Evolutionary conservation across 164 flowering plant species (phyloP).

Genomic region (Tetrastigma voinierianum): DNA sequence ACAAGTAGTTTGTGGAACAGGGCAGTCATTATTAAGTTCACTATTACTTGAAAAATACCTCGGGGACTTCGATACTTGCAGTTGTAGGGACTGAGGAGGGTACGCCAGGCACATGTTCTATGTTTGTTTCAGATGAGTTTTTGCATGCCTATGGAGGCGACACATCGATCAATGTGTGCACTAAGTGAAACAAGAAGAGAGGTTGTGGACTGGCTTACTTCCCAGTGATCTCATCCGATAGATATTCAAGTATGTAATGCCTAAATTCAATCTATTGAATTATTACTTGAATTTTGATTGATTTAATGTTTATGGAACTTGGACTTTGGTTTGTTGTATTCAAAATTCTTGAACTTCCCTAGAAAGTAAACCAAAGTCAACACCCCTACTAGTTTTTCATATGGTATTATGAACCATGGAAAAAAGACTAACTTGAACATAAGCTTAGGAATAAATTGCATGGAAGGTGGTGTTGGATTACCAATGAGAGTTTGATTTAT

Average conservation of each 20-base stretch:
- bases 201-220: conserved; percentile 30
- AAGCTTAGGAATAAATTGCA: conserved; percentile 4
- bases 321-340: no score
- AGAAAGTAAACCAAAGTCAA: no score
- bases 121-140: conserved; percentile 23
- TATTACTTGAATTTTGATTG: not conserved
- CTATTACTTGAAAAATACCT: conserved; percentile 25
- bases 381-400: conserved; percentile 1
- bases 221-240: conserved; percentile 8
- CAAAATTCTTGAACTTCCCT: not conserved
- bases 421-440: not conserved
- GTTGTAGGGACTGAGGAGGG: conserved; percentile 37
- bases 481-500: no score
- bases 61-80: conserved; percentile 22
- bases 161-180: conserved; percentile 6
- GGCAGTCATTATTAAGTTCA: conserved; percentile 28
- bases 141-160: conserved; percentile 9
- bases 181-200: conserved; percentile 36
- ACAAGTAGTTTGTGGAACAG: conserved; percentile 23
- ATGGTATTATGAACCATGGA: not conserved
- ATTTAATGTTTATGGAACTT: not conserved
- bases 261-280: not conserved
- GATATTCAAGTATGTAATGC: conserved; percentile 13
- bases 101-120: conserved; percentile 38
- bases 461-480: not conserved